Base-by-base conservation (phyloP, 179 eudicot species). In the Carnegiea gigantea region DNA sequence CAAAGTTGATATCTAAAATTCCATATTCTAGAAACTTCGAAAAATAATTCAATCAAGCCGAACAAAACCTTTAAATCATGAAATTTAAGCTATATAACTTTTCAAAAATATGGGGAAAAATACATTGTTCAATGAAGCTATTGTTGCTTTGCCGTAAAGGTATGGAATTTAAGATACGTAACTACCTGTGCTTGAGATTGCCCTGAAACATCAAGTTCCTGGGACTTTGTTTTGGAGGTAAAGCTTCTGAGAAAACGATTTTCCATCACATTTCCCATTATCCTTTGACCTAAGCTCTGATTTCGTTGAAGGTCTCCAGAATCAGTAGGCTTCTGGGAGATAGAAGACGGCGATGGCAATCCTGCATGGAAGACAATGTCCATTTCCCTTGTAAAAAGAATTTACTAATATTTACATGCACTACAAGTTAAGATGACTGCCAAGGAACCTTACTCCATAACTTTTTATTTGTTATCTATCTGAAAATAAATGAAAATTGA, bases 211-310 rank as follows among this genome's bases (percentile, higher is more conserved):
- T 94, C 99, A 57, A 90, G 82, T 68, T 89, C 88, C n/a, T 78
- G 90, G 76, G 80, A 86, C 86, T 88, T 95, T 28, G 98, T 64
- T 83, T 92, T 96, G 67, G 99, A 89, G 74, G 98, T 92, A 82
- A 95, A 94, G 89, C 96, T 91, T 92, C 99, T 90, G 70, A 84
- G 71, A 83, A 95, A 92, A 60, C 90, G 83, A 85, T 92, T 65
- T 24, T 65, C 71, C 71, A 65, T 70, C 46, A 70, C 46, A 70
- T 70, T 95, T 85, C 93, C 99, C 95, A 95, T 94, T 74, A 96
- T 92, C 81, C 91, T 93, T 86, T 96, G 99, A 80, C 99, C 91
- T 78, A 96, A 79, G 83, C 98, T 94, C 86, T 94, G 98, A 87
- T 81, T 94, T 67, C 88, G 88, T 75, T 91, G 96, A 38, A 92